Evolutionary conservation across 371 early-diverging fungal species (phyloP).

Genomic region (Zopfochytrium polystomum): DNA sequence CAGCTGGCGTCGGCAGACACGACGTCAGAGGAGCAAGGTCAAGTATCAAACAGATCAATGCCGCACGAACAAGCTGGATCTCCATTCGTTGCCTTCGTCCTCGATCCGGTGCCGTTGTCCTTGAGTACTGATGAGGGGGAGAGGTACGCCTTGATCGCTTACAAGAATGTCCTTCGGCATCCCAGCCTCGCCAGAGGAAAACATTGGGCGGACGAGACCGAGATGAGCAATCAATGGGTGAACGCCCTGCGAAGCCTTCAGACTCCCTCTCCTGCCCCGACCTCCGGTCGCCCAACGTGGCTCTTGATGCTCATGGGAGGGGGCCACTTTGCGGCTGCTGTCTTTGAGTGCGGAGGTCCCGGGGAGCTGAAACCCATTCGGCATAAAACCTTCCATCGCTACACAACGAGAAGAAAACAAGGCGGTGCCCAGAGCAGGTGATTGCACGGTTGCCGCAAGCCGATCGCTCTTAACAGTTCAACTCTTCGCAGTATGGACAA

Average conservation of each 20-base stretch:
- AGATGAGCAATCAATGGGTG: neutral
- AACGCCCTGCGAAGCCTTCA: neutral
- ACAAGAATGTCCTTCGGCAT: slow-evolving; percentile 49
- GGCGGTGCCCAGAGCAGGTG: slow-evolving; percentile 80
- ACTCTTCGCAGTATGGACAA: too few relatives aligned
- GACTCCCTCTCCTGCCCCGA: slow-evolving; percentile 30
- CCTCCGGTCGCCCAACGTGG: too few relatives aligned
- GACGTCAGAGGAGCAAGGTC: too few relatives aligned
- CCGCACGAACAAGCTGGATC: too few relatives aligned
- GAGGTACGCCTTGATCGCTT: slow-evolving; percentile 49
- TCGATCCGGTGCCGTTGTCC: too few relatives aligned
- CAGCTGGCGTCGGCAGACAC: too few relatives aligned
- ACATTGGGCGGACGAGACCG: slow-evolving; percentile 12
- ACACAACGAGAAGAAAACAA: slow-evolving; percentile 93
- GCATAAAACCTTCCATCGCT: slow-evolving; percentile 92
- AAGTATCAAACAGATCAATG: too few relatives aligned
- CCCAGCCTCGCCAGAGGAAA: slow-evolving; percentile 12
- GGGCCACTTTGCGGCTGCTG: slow-evolving; percentile 80
- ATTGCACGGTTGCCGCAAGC: too few relatives aligned
- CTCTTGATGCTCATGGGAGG: slow-evolving; percentile 70
- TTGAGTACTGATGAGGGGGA: neutral
- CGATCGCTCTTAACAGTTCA: too few relatives aligned
- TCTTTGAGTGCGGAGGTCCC: slow-evolving; percentile 57
- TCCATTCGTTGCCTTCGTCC: too few relatives aligned
- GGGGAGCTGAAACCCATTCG: slow-evolving; percentile 48